phyloP scores from a whole-genome alignment of 2,329 filamentous ascomycete genomes.

The Diplodia corticola region DNA sequence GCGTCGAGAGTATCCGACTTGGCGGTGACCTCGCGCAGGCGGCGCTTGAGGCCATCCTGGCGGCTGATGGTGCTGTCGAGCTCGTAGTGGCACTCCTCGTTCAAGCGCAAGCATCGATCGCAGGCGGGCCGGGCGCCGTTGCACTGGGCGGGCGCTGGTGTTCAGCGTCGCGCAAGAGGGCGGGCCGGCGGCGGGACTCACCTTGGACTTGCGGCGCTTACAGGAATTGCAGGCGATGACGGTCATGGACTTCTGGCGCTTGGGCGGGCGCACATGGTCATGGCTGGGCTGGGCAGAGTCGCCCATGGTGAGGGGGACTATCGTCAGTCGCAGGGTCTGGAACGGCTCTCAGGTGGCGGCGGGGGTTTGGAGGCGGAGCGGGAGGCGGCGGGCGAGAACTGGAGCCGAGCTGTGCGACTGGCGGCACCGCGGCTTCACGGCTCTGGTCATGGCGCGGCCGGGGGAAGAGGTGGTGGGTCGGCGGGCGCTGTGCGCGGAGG shows the following conservation, averaged over 20 bases:
- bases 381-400: background rate
- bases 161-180: background rate
- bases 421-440: slow-evolving; percentile 13
- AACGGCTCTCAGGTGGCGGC: background rate
- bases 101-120: slow-evolving; percentile 16
- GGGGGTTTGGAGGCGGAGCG: background rate
- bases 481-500: background rate
- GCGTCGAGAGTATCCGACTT: slow-evolving; percentile 18
- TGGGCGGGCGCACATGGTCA: slow-evolving; percentile 7
- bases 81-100: slow-evolving; percentile 18
- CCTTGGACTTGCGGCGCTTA: slow-evolving; percentile 21
- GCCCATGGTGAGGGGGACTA: background rate
- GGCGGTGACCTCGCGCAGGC: slow-evolving; percentile 14
- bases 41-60: slow-evolving; percentile 21
- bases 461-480: background rate
- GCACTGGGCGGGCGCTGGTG: slow-evolving; percentile 4
- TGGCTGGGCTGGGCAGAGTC: background rate
- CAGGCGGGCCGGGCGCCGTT: slow-evolving; percentile 16
- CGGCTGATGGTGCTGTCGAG: slow-evolving; percentile 20
- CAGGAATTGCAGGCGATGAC: slow-evolving; percentile 21
- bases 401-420: slow-evolving; percentile 6
- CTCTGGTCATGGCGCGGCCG: slow-evolving; percentile 9
- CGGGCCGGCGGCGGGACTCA: background rate
- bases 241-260: slow-evolving; percentile 21
- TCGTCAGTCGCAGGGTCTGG: background rate